These are phyloP conservation scores for Aspergillus pseudotamarii DNA, from an alignment of 2,329 filamentous ascomycete genomes.

Conservation along the genomic window DNA sequence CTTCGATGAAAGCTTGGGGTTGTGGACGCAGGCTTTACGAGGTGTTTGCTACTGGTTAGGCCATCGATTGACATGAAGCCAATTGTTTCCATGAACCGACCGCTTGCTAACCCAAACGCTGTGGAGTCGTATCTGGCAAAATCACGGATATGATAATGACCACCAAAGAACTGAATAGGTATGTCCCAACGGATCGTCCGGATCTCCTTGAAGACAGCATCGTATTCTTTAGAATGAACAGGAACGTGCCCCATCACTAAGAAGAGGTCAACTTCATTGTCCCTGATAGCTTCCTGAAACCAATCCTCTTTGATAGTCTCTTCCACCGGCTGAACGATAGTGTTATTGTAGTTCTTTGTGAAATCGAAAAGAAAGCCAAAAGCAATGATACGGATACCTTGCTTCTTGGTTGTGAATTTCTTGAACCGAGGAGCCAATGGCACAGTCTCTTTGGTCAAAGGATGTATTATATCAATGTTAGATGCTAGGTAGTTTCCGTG, in stretches of 20 bases:
- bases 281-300: constrained; percentile 84
- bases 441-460: constrained; percentile 68
- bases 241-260: constrained; percentile 85
- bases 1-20: constrained; percentile 68
- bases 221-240: constrained; percentile 77
- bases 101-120: constrained; percentile 79
- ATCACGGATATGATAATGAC: constrained; percentile 87
- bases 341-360: constrained; percentile 86
- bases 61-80: constrained; percentile 89
- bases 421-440: constrained; percentile 81
- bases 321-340: constrained; percentile 76
- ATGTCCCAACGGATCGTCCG: constrained; percentile 75
- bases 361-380: constrained; percentile 98
- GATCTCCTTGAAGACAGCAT: constrained; percentile 76
- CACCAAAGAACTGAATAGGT: constrained; percentile 89
- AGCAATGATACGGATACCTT: constrained; percentile 78
- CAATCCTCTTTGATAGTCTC: constrained; percentile 80
- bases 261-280: constrained; percentile 80
- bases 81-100: constrained; percentile 91
- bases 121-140: constrained; percentile 77
- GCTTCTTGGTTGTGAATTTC: constrained; percentile 90
- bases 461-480: constrained; percentile 85
- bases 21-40: constrained; percentile 25
- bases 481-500: constrained; percentile 81
- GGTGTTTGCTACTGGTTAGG: constrained; percentile 48